Evolutionary conservation across 768 basidiomycete genomes (phyloP).

Genomic region (Macrolepiota fuliginosa): DNA sequence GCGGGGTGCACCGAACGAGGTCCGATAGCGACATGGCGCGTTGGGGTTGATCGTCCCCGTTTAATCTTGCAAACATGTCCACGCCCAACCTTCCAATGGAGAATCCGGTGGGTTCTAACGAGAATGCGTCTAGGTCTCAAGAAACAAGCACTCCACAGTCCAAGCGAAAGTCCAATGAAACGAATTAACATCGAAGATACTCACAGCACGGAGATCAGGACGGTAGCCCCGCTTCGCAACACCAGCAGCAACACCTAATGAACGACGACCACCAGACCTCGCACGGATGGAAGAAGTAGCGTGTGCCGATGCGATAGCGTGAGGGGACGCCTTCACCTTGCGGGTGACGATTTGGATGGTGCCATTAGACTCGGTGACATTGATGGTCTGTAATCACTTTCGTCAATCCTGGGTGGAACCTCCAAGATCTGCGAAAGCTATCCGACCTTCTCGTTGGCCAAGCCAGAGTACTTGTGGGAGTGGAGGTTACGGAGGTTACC

Average conservation of each 20-base stretch:
- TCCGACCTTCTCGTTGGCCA: conserved; percentile 78
- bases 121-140: conserved; percentile 53
- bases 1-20: conserved; percentile 59
- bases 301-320: conserved; percentile 45
- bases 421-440: neutral
- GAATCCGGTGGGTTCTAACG: conserved; percentile 91
- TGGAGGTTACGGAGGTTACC: conserved; percentile 86
- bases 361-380: conserved; percentile 51
- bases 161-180: conserved; percentile 12
- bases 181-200: conserved; percentile 23
- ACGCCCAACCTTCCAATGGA: conserved; percentile 79
- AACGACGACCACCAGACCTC: conserved; percentile 70
- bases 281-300: conserved; percentile 56
- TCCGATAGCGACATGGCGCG: conserved; percentile 79
- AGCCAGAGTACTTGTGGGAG: conserved; percentile 91
- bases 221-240: conserved; percentile 69
- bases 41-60: conserved; percentile 59
- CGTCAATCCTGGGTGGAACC: neutral
- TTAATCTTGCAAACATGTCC: conserved; percentile 89
- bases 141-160: conserved; percentile 8
- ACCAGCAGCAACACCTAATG: conserved; percentile 60
- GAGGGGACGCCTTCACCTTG: conserved; percentile 59
- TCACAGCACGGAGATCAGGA: conserved; percentile 74
- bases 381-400: conserved; percentile 51
- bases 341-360: conserved; percentile 62